Evolutionary conservation across 345 rosid genomes (phyloP).

Genomic region (Citrus mangshanensis): DNA sequence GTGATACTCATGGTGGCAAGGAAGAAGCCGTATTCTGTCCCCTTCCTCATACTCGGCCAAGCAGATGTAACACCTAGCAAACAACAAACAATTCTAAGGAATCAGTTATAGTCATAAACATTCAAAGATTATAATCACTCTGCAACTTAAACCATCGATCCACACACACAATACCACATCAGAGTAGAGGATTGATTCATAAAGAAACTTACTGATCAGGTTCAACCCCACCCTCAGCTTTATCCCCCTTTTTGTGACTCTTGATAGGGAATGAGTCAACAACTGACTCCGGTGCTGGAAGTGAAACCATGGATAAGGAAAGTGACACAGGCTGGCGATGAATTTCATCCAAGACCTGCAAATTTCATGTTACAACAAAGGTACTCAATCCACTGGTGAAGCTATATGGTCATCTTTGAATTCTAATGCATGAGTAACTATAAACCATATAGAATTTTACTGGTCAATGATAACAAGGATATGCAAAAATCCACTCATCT

Average conservation of each 20-base stretch:
- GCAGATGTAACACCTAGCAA: slow-evolving; percentile 67
- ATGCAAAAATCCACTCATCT: background rate
- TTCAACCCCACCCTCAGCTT: slow-evolving; percentile 27
- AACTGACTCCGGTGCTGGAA: slow-evolving; percentile 63
- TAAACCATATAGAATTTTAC: background rate
- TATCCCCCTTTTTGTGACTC: slow-evolving; percentile 42
- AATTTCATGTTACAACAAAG: slow-evolving; percentile 6
- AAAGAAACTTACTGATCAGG: slow-evolving; percentile 51
- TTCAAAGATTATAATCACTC: background rate
- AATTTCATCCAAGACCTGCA: slow-evolving; percentile 76
- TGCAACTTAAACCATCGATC: background rate
- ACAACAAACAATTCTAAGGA: background rate
- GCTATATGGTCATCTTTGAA: background rate
- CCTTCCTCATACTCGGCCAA: slow-evolving; percentile 68
- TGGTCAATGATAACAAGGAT: background rate
- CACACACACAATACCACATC: background rate
- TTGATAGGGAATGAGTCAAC: slow-evolving; percentile 68
- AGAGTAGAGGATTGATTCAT: background rate
- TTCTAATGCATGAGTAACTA: too few relatives aligned
- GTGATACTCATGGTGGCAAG: slow-evolving; percentile 80
- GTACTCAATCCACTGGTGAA: background rate
- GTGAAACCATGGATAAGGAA: slow-evolving; percentile 46
- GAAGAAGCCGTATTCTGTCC: slow-evolving; percentile 67
- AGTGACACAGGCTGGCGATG: slow-evolving; percentile 58
- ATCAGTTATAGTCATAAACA: background rate